Evolutionary conservation across 768 basidiomycete genomes (phyloP).

Genomic region (Boletus sp.): DNA sequence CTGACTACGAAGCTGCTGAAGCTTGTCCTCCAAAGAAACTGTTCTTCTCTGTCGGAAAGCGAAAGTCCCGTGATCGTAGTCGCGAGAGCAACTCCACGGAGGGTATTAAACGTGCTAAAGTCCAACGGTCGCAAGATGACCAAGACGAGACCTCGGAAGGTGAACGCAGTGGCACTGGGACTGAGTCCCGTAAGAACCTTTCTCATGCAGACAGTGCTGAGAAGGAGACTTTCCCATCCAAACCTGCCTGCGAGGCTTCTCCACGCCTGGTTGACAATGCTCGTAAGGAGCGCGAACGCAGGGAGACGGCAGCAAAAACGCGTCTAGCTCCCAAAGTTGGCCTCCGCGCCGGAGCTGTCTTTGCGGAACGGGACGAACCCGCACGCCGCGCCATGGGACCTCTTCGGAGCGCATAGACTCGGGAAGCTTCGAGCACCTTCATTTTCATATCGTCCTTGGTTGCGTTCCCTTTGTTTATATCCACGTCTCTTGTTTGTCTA

Average conservation of each 20-base stretch:
- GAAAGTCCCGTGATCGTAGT: slow-evolving; percentile 26
- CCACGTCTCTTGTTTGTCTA: background rate
- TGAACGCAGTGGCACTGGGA: slow-evolving; percentile 10
- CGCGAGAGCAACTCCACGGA: slow-evolving; percentile 11
- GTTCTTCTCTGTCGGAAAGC: slow-evolving; percentile 45
- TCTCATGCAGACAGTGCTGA: slow-evolving; percentile 3
- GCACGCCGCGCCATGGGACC: slow-evolving; percentile 33
- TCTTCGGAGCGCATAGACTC: slow-evolving; percentile 16
- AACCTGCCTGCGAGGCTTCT: background rate
- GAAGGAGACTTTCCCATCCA: slow-evolving; percentile 2
- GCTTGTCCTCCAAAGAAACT: slow-evolving; percentile 56
- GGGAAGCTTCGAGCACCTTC: background rate
- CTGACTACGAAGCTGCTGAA: slow-evolving; percentile 60
- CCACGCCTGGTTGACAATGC: background rate
- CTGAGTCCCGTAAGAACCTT: background rate
- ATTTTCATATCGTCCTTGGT: background rate
- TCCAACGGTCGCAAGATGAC: slow-evolving; percentile 3
- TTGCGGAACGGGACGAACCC: slow-evolving; percentile 30
- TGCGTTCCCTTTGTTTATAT: slow-evolving; percentile 4
- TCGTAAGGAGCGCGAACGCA: slow-evolving; percentile 29
- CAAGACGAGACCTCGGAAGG: slow-evolving; percentile 12
- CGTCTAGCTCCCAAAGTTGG: slow-evolving; percentile 27
- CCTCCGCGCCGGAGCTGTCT: slow-evolving; percentile 31
- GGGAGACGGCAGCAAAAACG: slow-evolving; percentile 20
- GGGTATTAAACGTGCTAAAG: slow-evolving; percentile 17